A percentile compares a stretch with the other conserved stretches of the same genome.
phyloP scores from a whole-genome alignment of 768 basidiomycete genomes.

The Psilocybe subaeruginosa region DNA sequence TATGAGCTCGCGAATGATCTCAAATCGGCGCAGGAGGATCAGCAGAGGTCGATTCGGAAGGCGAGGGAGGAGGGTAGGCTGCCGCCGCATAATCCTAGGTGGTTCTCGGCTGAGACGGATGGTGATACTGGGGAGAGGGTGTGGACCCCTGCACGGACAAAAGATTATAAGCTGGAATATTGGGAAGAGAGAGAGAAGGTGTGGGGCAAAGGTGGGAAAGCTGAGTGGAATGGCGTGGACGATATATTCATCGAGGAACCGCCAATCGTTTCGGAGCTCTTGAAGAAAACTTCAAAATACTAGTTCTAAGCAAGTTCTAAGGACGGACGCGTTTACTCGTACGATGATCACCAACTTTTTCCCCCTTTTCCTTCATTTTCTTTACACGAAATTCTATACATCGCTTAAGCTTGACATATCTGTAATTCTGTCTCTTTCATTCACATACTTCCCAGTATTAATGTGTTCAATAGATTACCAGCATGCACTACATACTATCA shows the following conservation, averaged over 20 bases:
- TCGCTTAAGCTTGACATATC: too few species aligned
- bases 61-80: slow-evolving; percentile 75
- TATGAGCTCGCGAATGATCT: slow-evolving; percentile 84
- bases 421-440: neutral
- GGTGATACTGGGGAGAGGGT: slow-evolving; percentile 88
- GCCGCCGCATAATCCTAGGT: slow-evolving; percentile 78
- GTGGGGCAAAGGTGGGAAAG: slow-evolving; percentile 45
- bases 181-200: slow-evolving; percentile 79
- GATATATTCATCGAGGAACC: slow-evolving; percentile 80
- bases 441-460: neutral
- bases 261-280: slow-evolving; percentile 26
- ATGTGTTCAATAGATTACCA: neutral
- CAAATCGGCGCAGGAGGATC: slow-evolving; percentile 83
- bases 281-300: neutral
- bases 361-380: neutral
- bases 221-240: slow-evolving; percentile 61
- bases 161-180: slow-evolving; percentile 65
- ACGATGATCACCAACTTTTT: neutral
- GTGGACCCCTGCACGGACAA: slow-evolving; percentile 71
- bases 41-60: slow-evolving; percentile 72
- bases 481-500: too few species aligned
- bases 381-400: neutral
- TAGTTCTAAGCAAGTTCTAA: neutral
- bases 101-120: slow-evolving; percentile 86
- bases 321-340: too few species aligned